phyloP scores from a whole-genome alignment of 768 basidiomycete species.

The Mycena pura region DNA sequence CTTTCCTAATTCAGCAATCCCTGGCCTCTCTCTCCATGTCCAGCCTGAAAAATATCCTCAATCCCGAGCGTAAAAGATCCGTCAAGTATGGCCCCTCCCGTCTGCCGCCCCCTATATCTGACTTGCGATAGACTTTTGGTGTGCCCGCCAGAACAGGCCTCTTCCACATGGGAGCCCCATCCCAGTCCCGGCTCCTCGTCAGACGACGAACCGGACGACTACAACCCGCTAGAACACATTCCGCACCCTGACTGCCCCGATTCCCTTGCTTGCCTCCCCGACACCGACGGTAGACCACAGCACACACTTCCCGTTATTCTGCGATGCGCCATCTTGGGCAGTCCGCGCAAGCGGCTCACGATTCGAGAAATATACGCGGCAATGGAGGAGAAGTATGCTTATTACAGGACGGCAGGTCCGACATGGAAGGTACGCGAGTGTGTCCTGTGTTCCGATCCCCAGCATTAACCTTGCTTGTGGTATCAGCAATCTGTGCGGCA shows the following conservation, averaged over 20 bases:
- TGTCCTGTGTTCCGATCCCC: background rate
- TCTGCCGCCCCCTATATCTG: constrained; percentile 5
- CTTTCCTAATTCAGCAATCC: constrained; percentile 29
- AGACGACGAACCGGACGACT: constrained; percentile 28
- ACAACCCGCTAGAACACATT: constrained; percentile 35
- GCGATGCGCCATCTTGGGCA: constrained; percentile 84
- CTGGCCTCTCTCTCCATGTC: constrained; percentile 50
- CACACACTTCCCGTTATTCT: constrained; percentile 87
- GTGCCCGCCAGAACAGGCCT: constrained; percentile 33
- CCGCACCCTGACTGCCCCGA: constrained; percentile 82
- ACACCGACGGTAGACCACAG: constrained; percentile 80
- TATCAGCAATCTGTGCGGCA: constrained; percentile 86
- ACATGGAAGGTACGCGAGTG: constrained; percentile 77
- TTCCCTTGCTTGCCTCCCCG: constrained; percentile 76
- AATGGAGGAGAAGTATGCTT: constrained; percentile 86
- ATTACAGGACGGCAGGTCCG: constrained; percentile 79
- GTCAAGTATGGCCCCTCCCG: constrained; percentile 47
- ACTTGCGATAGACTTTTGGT: constrained; percentile 22
- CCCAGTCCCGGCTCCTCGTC: constrained; percentile 24
- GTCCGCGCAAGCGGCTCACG: constrained; percentile 74
- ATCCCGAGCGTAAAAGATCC: constrained; percentile 53
- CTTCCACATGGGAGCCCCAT: constrained; percentile 23
- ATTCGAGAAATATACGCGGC: constrained; percentile 87
- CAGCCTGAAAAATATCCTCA: constrained; percentile 61
- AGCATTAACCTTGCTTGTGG: constrained; percentile 17